Base-by-base conservation (phyloP, 2,329 filamentous ascomycete genomes). In the Aspergillus oerlinghausenensis region DNA sequence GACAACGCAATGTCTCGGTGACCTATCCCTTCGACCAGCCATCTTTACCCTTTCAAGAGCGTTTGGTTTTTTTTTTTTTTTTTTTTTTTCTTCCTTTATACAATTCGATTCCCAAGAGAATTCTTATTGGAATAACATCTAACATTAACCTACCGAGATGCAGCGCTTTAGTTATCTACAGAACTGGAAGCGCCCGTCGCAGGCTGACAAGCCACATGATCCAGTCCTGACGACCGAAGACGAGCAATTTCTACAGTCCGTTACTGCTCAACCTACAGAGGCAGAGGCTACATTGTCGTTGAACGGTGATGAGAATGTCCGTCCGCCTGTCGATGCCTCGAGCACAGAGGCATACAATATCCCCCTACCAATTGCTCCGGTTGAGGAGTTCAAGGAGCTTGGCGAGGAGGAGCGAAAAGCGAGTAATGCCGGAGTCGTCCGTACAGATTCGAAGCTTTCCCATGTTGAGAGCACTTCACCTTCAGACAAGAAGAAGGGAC, bases 191-290 rank as follows among this genome's bases (percentile, higher is more conserved):
- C 72, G 67, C 47, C 66, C 68, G 17, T 70, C 72, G 56, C 63
- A 67, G 60, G 52, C 64, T 53, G 55, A 67, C 54, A 71, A 65
- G 50, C 59, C 69, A 4, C 72, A 71, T 29, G 69, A 67, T 50
- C 78, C 64, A 67, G 78, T 86, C 2, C 68, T 86, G n/a, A 83
- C 81, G 19, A 77, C 82, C n/a, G 83, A 85, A 64, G 84, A 87
- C 59, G 81, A 86, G 62, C 74, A 77, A 52, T 86, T 85, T 62
- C 70, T 86, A 35, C 74, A 77, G 54, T 73, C 73, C 35, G 78
- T 85, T 32, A 79, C 79, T 3, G 75, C 78, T 7, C 75, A 79
- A 38, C 68, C 74, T 23, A 63, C 70, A 9, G 73, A 72, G 7
- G 63, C 70, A 25, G 52, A 21, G 2, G 40, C 56, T 4, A 19